Evolutionary conservation across 306 rosid genomes (phyloP), one percentile per base, ranked within the genome.

Genomic region (Quercus gilva): DNA sequence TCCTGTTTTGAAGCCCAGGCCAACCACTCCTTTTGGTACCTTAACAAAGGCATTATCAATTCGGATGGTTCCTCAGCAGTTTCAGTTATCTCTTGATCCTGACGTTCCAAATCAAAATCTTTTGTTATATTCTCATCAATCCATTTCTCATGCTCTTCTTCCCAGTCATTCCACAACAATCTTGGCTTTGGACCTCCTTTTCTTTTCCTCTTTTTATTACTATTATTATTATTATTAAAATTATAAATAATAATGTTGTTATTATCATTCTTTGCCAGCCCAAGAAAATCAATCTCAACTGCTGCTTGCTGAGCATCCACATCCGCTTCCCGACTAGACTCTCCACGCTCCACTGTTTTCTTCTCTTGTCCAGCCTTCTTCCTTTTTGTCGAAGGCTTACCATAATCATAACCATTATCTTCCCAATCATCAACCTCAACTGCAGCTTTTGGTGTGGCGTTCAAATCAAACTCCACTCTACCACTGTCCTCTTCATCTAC

Each of bases 11-110:
- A 70, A 74, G 95, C 99, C 97, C 99, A 94, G 9, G 94, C 85
- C 81, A 94, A 80, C 97, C 99, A 92, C 81, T 94, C 99, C 82
- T 82, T 94, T 76, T 94, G 99, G 81, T 94, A 92, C 79, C 97
- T 90, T 25, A 94, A 88, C 75, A 94, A 88, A 77, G 96, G 89
- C 87, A 87, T 77, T 10, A 83, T 86, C 78, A 94, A 73, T 73
- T 88, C 97, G 17, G 94, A 69, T 0, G 99, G 86, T 13, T 92
- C 64, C 84, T 92, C 97, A n/a, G 84, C 88, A 45, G 84, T 85
- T 84, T 90, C 99, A 70, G 61, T 74, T 61, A 87, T 74, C 73
- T 87, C 71, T 81, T 88, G 88, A 86, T 77, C 86, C 80, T 84
- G 93, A 77, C 15, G n/a, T 55, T 89, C 89, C 51, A 86, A 73